Conservation (phyloP, 331 rosid genomes). For the Telfairia occidentalis region DNA sequence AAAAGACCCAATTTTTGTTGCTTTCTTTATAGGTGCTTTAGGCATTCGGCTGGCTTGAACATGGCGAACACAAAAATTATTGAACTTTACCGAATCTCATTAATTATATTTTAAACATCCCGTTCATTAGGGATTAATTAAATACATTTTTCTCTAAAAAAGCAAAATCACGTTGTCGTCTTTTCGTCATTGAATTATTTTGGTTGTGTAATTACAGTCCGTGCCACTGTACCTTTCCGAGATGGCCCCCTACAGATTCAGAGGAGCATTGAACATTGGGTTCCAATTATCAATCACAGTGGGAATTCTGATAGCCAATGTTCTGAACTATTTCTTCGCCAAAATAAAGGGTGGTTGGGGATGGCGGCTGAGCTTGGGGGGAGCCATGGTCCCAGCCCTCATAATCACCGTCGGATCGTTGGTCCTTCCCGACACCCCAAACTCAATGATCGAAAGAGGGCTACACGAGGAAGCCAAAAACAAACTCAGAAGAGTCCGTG, state of each 20-base stretch:
- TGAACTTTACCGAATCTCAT: neutral
- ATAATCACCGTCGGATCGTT: conserved; percentile 59
- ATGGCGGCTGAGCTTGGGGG: conserved; percentile 87
- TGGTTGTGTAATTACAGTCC: conserved; percentile 32
- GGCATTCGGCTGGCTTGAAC: neutral
- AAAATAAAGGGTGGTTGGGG: conserved; percentile 91
- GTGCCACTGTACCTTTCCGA: conserved; percentile 89
- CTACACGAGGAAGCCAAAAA: conserved; percentile 32
- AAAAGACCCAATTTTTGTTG: neutral
- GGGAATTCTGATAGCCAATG: conserved; percentile 69
- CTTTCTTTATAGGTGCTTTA: neutral
- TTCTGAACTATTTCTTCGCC: conserved; percentile 71
- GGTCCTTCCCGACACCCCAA: conserved; percentile 72
- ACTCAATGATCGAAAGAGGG: conserved; percentile 84
- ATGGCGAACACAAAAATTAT: neutral
- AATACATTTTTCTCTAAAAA: neutral
- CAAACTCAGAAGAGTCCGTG: conserved; percentile 40
- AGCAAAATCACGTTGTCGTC: neutral
- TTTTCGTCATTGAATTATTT: no score
- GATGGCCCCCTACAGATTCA: conserved; percentile 80
- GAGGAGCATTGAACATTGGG: conserved; percentile 79
- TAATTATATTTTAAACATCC: neutral
- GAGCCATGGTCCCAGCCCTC: conserved; percentile 77
- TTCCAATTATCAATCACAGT: conserved; percentile 74
- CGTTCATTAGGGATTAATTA: neutral